phyloP scores from a whole-genome alignment of 148 eudicot species.

The Chenopodium berlandieri region DNA sequence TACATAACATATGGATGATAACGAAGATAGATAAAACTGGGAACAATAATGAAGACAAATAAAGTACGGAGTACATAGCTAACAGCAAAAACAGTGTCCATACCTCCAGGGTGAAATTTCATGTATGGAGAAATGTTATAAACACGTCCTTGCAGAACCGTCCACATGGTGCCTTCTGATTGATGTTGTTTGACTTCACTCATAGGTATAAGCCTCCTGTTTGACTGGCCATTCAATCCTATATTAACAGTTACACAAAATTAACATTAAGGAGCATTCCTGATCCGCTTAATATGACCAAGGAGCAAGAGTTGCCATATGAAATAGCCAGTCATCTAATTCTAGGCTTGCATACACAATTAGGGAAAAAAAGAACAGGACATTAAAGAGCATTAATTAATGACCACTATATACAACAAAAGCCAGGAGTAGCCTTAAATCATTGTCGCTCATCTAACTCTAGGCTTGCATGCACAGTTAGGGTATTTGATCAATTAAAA shows the following conservation, averaged over 20 bases:
- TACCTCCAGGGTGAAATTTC: slow-evolving; percentile 99
- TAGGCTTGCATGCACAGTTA: not conserved
- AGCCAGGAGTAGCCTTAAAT: not conserved
- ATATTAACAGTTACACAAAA: slow-evolving; percentile 8
- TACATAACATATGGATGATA: not conserved
- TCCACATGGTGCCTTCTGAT: slow-evolving; percentile 90
- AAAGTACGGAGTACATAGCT: not conserved
- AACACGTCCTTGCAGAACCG: slow-evolving; percentile 90
- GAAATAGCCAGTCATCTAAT: too few relatives aligned
- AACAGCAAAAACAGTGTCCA: not conserved
- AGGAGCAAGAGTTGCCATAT: not conserved
- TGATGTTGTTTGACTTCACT: slow-evolving; percentile 86
- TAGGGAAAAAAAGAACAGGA: too few relatives aligned
- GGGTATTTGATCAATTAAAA: not conserved
- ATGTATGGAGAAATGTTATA: slow-evolving; percentile 90
- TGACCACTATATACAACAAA: too few relatives aligned
- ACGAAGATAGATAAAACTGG: not conserved
- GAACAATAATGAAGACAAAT: not conserved
- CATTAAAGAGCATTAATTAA: too few relatives aligned
- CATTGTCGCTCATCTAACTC: not conserved
- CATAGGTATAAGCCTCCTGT: slow-evolving; percentile 68
- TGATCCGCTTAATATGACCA: too few relatives aligned
- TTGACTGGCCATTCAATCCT: slow-evolving; percentile 89
- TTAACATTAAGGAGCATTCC: not conserved
- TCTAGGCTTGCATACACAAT: too few relatives aligned